Evolutionary conservation across 768 basidiomycete genomes (phyloP), one percentile per base, ranked within the genome.

Genomic region (Mycena epipterygia): DNA sequence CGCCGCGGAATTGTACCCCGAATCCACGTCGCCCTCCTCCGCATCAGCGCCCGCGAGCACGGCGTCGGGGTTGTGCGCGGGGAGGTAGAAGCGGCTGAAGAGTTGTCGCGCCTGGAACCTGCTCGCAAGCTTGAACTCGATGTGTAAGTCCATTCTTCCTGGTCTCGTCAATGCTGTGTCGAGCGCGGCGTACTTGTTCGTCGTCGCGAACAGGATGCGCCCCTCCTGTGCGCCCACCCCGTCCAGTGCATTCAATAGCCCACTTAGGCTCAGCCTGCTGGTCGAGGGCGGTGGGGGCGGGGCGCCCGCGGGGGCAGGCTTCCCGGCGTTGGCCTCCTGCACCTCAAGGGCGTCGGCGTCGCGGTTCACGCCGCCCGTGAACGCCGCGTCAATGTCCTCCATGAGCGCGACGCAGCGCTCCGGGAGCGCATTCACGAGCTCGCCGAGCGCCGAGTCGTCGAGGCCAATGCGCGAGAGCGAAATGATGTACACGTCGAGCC

Each of bases 371-470:
- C 74, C 75, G 56, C 78, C 78, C 8, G 79, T 81, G 75, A 92
- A 90, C 1, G 89, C 89, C 0, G 89, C 91, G 69, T 93, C 92
- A 59, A 93, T 89, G 76, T 93, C 92, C 75, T 93, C 91, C 86
- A 93, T 90, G 23, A 93, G 83, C 19, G 89, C 86, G 55, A 93
- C 87, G 73, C 89, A 90, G 21, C 83, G 79, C 48, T 85, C 82
- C 0, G 91, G 91, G 2, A 91, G 80, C 12, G 78, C 80, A 13
- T 85, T 82, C 64, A 91, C 84, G 59, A 92, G 84, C 48, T 85
- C 82, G 61, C 83, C 82, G 35, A 93, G 83, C 8, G 77, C 73
- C 0, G 82, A 77, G 78, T 93, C 92, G 74, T 92, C 89, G 39
- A 93, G 76, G 7, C 87, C 87, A 0, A 78, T 67, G 23, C 86